These are phyloP conservation scores for Chlorella sorokiniana DNA, from an alignment of 139 green algal species.

Conservation along the genomic window DNA sequence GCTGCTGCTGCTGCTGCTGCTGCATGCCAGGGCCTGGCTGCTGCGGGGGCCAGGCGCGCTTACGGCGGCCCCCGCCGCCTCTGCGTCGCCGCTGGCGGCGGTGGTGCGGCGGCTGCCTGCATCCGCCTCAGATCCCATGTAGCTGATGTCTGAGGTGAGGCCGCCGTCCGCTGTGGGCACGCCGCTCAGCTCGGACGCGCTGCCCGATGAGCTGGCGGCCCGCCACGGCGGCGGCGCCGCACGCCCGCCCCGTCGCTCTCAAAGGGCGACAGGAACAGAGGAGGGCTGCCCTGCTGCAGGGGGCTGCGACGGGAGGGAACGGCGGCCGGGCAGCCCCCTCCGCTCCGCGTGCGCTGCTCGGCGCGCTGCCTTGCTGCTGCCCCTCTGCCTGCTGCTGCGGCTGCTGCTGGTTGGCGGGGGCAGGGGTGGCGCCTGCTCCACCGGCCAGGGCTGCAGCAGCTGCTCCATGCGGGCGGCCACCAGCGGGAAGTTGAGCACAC, in stretches of 20 bases:
- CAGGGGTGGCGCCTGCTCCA: not conserved
- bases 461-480: conserved; percentile 43
- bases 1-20: not conserved
- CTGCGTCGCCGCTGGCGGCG: not conserved
- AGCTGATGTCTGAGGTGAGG: conserved; percentile 6
- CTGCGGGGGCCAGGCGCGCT: not conserved
- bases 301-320: not conserved
- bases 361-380: not conserved
- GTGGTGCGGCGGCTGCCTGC: not conserved
- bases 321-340: not conserved
- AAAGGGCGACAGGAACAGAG: not conserved
- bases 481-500: conserved; percentile 48
- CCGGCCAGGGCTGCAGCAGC: conserved; percentile 25
- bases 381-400: not conserved
- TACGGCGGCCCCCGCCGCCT: no score
- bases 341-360: not conserved
- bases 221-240: not conserved
- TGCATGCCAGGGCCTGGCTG: not conserved
- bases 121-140: not conserved
- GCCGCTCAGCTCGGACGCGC: not conserved
- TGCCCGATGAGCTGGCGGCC: not conserved
- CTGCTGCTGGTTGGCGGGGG: not conserved
- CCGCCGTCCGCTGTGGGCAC: not conserved
- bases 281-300: not conserved
- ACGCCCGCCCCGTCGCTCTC: not conserved